Conservation (phyloP, 805 yeast genomes). For the Martiniozyma abietophila region DNA sequence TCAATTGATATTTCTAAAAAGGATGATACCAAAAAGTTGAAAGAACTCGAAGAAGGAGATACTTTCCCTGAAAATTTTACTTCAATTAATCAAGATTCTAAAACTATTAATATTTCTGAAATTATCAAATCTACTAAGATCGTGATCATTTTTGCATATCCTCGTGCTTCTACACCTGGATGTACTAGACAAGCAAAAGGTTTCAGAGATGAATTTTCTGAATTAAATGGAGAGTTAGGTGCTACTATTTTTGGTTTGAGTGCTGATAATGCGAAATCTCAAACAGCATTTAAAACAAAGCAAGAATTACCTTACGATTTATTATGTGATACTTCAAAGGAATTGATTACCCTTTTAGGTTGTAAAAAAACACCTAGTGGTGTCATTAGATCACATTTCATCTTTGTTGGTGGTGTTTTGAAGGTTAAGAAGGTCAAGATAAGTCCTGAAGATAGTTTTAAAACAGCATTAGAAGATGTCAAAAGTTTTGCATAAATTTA, state of each 20-base stretch:
- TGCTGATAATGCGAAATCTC: constrained; percentile 74
- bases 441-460: constrained; percentile 51
- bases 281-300: constrained; percentile 63
- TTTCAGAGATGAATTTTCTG: constrained; percentile 56
- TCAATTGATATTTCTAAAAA: neutral
- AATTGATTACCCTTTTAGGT: constrained; percentile 65
- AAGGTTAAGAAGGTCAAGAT: constrained; percentile 42
- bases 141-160: constrained; percentile 66
- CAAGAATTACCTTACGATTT: constrained; percentile 66
- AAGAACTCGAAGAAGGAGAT: constrained; percentile 13
- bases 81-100: constrained; percentile 44
- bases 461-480: constrained; percentile 50
- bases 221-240: constrained; percentile 34
- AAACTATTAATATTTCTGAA: constrained; percentile 18
- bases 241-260: constrained; percentile 72
- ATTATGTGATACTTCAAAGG: constrained; percentile 64
- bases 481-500: constrained; percentile 26
- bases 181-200: constrained; percentile 95
- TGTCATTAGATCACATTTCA: constrained; percentile 84
- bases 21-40: neutral
- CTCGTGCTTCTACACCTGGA: constrained; percentile 91
- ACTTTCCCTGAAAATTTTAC: constrained; percentile 8
- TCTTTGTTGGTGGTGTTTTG: constrained; percentile 71
- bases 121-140: constrained; percentile 28
- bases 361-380: constrained; percentile 75